These are phyloP conservation scores for Pythium oligandrum DNA, from an alignment of 352 stramenopile species.

Conservation along the genomic window DNA sequence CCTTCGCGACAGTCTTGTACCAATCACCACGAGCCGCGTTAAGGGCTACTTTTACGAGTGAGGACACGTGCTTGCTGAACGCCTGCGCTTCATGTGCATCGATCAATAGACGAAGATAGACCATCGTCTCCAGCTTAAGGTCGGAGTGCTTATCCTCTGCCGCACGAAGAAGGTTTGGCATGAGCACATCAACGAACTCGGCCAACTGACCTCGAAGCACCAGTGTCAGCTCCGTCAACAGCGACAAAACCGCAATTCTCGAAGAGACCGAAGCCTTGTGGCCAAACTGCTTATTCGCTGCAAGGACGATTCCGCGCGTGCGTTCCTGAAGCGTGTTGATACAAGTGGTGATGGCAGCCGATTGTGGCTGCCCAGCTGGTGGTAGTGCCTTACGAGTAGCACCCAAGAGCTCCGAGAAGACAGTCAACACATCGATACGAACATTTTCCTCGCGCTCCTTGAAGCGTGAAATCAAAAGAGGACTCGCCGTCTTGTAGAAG, in stretches of 20 bases:
- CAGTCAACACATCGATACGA: constrained; percentile 95
- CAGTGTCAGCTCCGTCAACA: constrained; percentile 81
- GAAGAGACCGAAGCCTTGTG: constrained; percentile 72
- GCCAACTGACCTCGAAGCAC: constrained; percentile 71
- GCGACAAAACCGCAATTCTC: constrained; percentile 75
- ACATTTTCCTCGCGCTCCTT: constrained; percentile 99
- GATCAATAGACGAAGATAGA: constrained; percentile 92
- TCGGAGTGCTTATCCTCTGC: constrained; percentile 91
- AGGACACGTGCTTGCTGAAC: constrained; percentile 75
- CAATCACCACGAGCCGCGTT: constrained; percentile 93
- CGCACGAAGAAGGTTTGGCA: constrained; percentile 82
- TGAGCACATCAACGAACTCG: constrained; percentile 61
- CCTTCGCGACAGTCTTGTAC: constrained; percentile 98
- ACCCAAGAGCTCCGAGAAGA: constrained; percentile 91
- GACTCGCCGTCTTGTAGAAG: constrained; percentile 80
- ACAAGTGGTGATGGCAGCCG: constrained; percentile 33
- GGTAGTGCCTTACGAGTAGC: constrained; percentile 53
- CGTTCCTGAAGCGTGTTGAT: constrained; percentile 53
- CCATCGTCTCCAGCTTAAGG: constrained; percentile 94
- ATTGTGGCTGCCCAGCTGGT: constrained; percentile 15
- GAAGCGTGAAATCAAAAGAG: constrained; percentile 85
- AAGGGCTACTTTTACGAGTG: constrained; percentile 86
- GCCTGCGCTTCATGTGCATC: constrained; percentile 81
- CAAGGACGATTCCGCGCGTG: constrained; percentile 63
- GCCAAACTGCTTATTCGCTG: constrained; percentile 79